phyloP scores from a whole-genome alignment of 2,329 filamentous ascomycete genomes.

The Hymenoscyphus infarciens region DNA sequence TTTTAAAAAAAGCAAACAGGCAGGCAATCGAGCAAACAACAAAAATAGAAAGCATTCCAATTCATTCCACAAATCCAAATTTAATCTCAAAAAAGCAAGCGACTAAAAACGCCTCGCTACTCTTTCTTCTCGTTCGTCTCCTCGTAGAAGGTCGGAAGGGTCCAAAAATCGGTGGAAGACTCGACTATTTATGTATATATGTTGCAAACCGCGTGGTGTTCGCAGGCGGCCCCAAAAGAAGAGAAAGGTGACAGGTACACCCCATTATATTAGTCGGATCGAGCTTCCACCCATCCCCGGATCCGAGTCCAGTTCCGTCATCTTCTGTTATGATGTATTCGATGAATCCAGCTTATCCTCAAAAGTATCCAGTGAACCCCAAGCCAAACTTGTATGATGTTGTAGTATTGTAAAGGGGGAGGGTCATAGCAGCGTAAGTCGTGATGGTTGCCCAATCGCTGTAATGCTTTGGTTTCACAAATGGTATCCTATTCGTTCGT shows the following conservation, averaged over 20 bases:
- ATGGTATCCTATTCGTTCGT: slow-evolving; percentile 31
- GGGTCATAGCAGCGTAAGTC: slow-evolving; percentile 34
- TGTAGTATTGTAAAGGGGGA: slow-evolving; percentile 19
- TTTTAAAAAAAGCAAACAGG: not conserved
- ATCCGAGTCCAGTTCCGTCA: slow-evolving; percentile 14
- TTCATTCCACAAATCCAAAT: slow-evolving; percentile 7
- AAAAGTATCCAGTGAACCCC: slow-evolving; percentile 14
- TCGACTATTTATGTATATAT: slow-evolving; percentile 13
- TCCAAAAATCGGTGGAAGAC: slow-evolving; percentile 5
- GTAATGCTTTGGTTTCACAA: slow-evolving; percentile 25
- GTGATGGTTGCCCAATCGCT: slow-evolving; percentile 37
- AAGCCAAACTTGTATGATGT: slow-evolving; percentile 13
- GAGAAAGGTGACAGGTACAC: slow-evolving; percentile 13
- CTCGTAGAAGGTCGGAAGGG: slow-evolving; percentile 9
- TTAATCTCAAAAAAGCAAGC: slow-evolving; percentile 1
- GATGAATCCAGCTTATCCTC: slow-evolving; percentile 9
- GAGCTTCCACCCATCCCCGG: slow-evolving; percentile 13
- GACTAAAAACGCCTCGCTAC: slow-evolving; percentile 9
- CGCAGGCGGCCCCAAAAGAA: not conserved
- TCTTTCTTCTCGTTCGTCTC: slow-evolving; percentile 10
- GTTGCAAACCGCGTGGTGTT: not conserved
- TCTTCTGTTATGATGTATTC: slow-evolving; percentile 14
- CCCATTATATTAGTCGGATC: slow-evolving; percentile 14
- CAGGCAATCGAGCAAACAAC: slow-evolving; percentile 1
- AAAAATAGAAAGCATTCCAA: not conserved